Evolutionary conservation across 192 early-diverging fungal genomes (phyloP), one percentile per base, ranked within the genome.

Genomic region (Entomortierella lignicola): DNA sequence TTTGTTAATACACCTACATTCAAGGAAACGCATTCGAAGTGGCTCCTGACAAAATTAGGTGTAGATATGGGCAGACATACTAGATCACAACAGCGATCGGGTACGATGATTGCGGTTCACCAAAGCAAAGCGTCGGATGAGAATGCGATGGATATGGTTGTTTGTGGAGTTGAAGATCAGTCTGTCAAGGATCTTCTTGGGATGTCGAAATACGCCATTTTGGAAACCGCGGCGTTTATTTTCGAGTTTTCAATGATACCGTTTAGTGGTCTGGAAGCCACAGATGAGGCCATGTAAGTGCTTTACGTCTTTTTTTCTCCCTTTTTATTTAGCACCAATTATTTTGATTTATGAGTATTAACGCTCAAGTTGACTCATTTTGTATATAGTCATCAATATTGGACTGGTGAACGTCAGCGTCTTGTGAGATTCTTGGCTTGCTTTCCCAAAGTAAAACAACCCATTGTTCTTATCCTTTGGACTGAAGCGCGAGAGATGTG

Each of bases 381-480:
- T n/a, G n/a, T n/a, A 3, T 15, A 27, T 66, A 79, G 75, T 48
- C 55, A 56, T 8, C 47, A 48, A 13, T 79, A 79, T 29, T 79
- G 67, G 75, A 2, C 23, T 5, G 11, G 23, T 7, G 75, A 79
- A 32, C 54, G 55, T 20, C 44, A 31, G n/a, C 67, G 75, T 11
- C 58, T 79, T 26, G 57, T 70, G 12, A 61, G 58, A 15, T 79
- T 70, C 51, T 23, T 79, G 18, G 44, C 75, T 0, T 79, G 75
- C 23, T 79, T 79, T 55, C 67, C 61, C 8, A 59, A 63, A n/a
- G 67, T 79, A 8, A 69, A 79, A 43, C 75, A 79, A 21, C 75
- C 75, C 15, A 54, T 79, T 29, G 68, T 79, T 8, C 63, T 79
- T 29, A 59, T 79, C 6, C 41, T 79, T 26, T 79, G 75, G 68